Evolutionary conservation across 371 early-diverging fungal genomes (phyloP).

Genomic region (Mortierella sp.): DNA sequence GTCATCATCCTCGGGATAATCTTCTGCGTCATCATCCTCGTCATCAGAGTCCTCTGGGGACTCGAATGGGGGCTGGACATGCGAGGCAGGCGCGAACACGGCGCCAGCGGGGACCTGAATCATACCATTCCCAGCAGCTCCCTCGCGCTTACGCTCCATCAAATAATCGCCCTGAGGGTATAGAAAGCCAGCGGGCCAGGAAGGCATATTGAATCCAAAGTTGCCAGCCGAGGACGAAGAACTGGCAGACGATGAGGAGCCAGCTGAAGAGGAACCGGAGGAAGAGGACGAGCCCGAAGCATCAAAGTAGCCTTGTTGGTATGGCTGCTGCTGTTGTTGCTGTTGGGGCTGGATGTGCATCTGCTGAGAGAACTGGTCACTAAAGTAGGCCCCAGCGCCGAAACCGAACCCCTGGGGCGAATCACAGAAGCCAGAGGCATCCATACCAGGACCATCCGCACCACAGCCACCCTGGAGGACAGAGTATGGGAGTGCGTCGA

Average conservation of each 20-base stretch:
- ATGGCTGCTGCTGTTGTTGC: constrained; percentile 25
- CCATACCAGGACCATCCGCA: constrained; percentile 28
- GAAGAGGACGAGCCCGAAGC: constrained; percentile 12
- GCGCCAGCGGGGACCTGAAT: constrained; percentile 18
- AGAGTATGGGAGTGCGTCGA: constrained; percentile 27
- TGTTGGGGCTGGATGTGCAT: constrained; percentile 19
- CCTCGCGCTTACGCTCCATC: constrained; percentile 50
- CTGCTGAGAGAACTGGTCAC: constrained; percentile 20
- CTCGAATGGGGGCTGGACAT: constrained; percentile 27
- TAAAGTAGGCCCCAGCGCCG: constrained; percentile 16
- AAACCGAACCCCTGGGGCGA: constrained; percentile 28
- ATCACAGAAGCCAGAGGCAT: constrained; percentile 30
- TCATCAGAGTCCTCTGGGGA: constrained; percentile 18
- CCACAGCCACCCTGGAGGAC: constrained; percentile 34
- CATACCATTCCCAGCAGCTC: constrained; percentile 12
- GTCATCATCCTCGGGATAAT: constrained; percentile 13
- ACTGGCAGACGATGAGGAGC: constrained; percentile 26
- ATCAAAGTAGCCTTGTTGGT: constrained; percentile 26
- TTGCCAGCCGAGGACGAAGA: constrained; percentile 21
- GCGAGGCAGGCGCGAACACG: constrained; percentile 16
- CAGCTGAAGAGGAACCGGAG: constrained; percentile 26
- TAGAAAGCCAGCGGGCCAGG: constrained; percentile 26
- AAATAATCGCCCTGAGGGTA: constrained; percentile 35
- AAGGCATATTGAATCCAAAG: constrained; percentile 19
- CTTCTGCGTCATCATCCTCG: constrained; percentile 23